Conservation (phyloP, 305 asterid genomes). For the Plantago rigida region DNA sequence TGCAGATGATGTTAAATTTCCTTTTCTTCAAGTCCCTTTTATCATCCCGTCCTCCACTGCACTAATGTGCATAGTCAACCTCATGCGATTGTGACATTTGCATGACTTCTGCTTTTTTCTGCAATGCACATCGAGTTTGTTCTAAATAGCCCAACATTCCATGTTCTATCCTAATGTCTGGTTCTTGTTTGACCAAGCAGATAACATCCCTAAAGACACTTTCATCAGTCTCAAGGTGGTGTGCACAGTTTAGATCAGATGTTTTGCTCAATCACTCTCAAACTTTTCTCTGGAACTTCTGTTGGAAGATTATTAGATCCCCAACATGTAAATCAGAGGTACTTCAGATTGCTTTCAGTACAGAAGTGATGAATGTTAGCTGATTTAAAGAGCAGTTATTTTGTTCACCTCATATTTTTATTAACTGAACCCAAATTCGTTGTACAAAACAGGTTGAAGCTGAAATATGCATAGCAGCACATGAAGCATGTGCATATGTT, state of each 20-base stretch:
- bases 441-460: constrained; percentile 56
- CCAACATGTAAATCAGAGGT: constrained; percentile 68
- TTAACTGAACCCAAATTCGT: constrained; percentile 18
- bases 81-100: constrained; percentile 16
- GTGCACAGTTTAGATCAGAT: constrained; percentile 38
- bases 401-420: background rate
- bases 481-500: constrained; percentile 64
- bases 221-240: constrained; percentile 59
- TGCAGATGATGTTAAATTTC: background rate
- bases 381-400: constrained; percentile 4
- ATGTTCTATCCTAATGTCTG: constrained; percentile 18
- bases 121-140: constrained; percentile 10
- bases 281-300: constrained; percentile 66
- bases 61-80: constrained; percentile 9
- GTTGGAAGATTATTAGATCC: constrained; percentile 57
- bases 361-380: constrained; percentile 21
- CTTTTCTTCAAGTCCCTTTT: background rate
- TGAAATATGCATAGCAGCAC: constrained; percentile 66
- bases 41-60: background rate
- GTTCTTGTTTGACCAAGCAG: constrained; percentile 34
- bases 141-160: constrained; percentile 5
- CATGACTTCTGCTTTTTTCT: constrained; percentile 15
- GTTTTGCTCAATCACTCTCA: constrained; percentile 39
- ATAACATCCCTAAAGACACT: constrained; percentile 59
- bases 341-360: constrained; percentile 18